These are phyloP conservation scores for Fusarium sp. DNA, from an alignment of 2,329 filamentous ascomycete genomes.

Conservation along the genomic window DNA sequence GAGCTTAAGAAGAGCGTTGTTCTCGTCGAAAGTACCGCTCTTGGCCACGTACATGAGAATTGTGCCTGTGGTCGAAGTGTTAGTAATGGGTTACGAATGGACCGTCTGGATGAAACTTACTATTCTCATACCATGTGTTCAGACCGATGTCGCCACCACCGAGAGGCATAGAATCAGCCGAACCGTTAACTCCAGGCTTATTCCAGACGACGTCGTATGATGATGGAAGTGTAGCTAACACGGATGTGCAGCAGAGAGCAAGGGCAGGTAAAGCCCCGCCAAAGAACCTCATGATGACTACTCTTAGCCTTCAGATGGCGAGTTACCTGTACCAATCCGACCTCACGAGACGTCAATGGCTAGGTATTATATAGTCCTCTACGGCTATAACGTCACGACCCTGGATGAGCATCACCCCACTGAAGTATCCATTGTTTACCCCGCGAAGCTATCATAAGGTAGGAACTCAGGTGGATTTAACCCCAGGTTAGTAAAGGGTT, in stretches of 20 bases:
- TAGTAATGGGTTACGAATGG: rapidly evolving
- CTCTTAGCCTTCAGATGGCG: neutral
- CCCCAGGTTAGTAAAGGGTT: neutral
- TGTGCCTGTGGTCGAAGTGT: neutral
- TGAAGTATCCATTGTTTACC: neutral
- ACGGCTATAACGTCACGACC: neutral
- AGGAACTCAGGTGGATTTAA: neutral
- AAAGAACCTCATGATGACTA: neutral
- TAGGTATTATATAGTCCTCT: neutral
- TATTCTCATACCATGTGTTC: slow-evolving; percentile 16
- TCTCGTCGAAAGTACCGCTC: slow-evolving; percentile 15
- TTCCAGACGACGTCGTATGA: slow-evolving; percentile 12
- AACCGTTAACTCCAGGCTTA: slow-evolving; percentile 9
- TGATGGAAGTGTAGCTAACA: neutral
- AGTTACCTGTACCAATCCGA: neutral
- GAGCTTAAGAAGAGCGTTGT: slow-evolving; percentile 14
- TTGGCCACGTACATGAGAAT: slow-evolving; percentile 16
- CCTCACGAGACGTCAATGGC: neutral
- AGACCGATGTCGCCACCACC: slow-evolving; percentile 11
- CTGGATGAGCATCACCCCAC: neutral
- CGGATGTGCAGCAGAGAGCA: neutral
- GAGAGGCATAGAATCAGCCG: slow-evolving; percentile 14
- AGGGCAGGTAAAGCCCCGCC: neutral
- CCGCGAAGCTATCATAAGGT: neutral
- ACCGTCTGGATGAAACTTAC: neutral